Evolutionary conservation across 495 filamentous ascomycete genomes (phyloP).

Genomic region (Neohortaea acidophila): DNA sequence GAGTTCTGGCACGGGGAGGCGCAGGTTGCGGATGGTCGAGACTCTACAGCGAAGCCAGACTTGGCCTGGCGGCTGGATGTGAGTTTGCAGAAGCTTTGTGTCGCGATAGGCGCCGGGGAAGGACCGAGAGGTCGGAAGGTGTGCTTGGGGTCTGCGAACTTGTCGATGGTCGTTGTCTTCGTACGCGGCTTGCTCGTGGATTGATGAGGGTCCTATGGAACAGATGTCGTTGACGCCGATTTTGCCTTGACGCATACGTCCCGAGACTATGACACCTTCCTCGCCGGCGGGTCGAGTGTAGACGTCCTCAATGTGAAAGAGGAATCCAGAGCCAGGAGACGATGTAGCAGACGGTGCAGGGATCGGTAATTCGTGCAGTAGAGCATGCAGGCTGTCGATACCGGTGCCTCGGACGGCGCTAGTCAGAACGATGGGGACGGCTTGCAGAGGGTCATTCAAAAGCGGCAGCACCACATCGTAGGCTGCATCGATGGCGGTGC

Average conservation of each 20-base stretch:
- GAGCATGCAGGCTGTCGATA: constrained; percentile 63
- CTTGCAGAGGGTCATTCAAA: constrained; percentile 19
- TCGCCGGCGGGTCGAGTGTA: constrained; percentile 33
- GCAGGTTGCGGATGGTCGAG: constrained; percentile 72
- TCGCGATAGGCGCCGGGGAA: constrained; percentile 25
- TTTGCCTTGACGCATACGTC: constrained; percentile 62
- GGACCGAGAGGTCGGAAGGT: constrained; percentile 21
- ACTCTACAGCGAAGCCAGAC: constrained; percentile 69
- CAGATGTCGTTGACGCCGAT: constrained; percentile 67
- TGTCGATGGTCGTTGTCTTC: constrained; percentile 20
- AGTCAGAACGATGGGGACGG: constrained; percentile 74
- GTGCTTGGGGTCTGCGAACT: constrained; percentile 1
- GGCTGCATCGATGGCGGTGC: constrained; percentile 9
- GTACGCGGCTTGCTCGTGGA: constrained; percentile 23
- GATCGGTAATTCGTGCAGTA: constrained; percentile 63
- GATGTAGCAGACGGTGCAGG: constrained; percentile 20
- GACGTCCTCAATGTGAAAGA: constrained; percentile 84
- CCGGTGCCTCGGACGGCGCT: constrained; percentile 77
- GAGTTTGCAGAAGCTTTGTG: constrained; percentile 22
- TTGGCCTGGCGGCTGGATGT: constrained; percentile 24
- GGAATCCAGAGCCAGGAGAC: constrained; percentile 36
- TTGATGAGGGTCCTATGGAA: constrained; percentile 51
- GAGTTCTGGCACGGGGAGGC: constrained; percentile 65
- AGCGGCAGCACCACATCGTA: constrained; percentile 12
- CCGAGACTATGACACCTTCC: constrained; percentile 57